Conservation (phyloP, 495 filamentous ascomycete species). For the Glonium stellatum region DNA sequence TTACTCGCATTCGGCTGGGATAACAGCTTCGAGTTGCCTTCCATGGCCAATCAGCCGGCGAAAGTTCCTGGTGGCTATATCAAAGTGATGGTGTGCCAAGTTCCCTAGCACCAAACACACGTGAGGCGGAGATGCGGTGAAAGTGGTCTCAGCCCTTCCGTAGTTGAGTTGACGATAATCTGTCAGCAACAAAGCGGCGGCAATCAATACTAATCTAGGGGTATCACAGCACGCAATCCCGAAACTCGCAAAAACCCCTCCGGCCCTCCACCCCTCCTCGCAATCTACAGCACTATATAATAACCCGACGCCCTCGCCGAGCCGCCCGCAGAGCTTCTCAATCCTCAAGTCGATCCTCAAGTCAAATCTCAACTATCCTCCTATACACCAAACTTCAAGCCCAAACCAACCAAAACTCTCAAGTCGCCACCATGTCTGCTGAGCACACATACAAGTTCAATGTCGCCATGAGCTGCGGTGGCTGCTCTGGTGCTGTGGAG, state of each 20-base stretch:
- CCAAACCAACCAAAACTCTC: background rate
- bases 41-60: background rate
- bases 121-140: background rate
- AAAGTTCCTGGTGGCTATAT: background rate
- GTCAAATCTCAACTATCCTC: background rate
- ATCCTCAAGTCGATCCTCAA: too few relatives aligned
- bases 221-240: conserved; percentile 15
- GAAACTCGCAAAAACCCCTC: conserved; percentile 20
- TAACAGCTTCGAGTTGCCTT: background rate
- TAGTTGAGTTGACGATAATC: background rate
- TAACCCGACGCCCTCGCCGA: too few relatives aligned
- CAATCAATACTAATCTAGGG: conserved; percentile 25
- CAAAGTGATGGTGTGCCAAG: background rate
- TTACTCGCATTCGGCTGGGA: background rate
- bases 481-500: conserved; percentile 69
- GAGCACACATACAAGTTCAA: conserved; percentile 66
- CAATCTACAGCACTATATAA: too few relatives aligned
- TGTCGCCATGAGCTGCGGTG: conserved; percentile 61
- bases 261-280: background rate
- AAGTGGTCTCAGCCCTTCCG: background rate
- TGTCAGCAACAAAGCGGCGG: background rate
- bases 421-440: conserved; percentile 40
- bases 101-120: background rate
- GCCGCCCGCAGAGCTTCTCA: too few relatives aligned
- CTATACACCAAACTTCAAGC: background rate